Base-by-base conservation (phyloP, 306 rosid genomes). In the Albizia julibrissin region DNA sequence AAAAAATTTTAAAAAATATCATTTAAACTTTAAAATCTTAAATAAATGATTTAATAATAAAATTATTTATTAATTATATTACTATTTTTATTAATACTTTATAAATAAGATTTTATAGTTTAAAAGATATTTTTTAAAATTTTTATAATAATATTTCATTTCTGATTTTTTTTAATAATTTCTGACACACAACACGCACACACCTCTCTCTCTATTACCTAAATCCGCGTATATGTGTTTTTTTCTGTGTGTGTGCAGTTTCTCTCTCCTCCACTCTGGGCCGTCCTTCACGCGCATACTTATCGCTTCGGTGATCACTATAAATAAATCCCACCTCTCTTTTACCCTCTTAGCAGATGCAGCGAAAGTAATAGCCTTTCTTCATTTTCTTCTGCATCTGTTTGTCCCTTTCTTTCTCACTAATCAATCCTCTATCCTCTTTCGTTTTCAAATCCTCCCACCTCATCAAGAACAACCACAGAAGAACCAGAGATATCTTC, bases 271-370 rank as follows among this genome's bases (percentile, higher is more conserved):
- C 75, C 75, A 24, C 75, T 18, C 56, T 43, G 37, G 54, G 75
- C 75, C 56, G 56, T 69, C 74, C 56, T 70, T 70, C 75, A 70
- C 75, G 75, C 75, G 58, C 37, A 70, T 24, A 43, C 56, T 43
- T 70, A 29, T 70, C 56, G 56, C 37, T 43, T 70, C 75, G 50
- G 33, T 70, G 22, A 6, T 10, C 52, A 69, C 58, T 70, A 70
- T 70, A 69, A 40, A 70, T 42, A n/a, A 34, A 22, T 11, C 75
- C 75, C 49, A 0, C 24, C 56, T 13, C 19, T 2, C 37, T 0
- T 14, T 24, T 12, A 22, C 37, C 24, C 11, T 0, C 49, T 24
- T 24, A 24, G 75, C 75, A 70, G 75, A 24, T 70, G 75, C 75
- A 43, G 56, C 75, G 75, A 70, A 43, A 14, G 14, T 43, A 70